Conservation (phyloP, 129 eudicot genomes). For the Calendula officinalis region DNA sequence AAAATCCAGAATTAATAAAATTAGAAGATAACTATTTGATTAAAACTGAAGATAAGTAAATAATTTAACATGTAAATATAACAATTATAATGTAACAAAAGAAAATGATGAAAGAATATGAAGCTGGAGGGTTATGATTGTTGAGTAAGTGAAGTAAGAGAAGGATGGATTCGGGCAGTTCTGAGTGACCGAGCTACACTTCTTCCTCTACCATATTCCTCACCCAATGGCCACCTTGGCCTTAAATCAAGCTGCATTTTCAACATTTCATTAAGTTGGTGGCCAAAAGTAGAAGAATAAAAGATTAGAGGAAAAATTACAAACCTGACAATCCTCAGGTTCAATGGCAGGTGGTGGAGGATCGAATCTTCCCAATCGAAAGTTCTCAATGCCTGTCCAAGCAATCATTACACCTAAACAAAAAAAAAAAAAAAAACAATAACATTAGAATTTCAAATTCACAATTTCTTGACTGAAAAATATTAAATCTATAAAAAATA, state of each 20-base stretch:
- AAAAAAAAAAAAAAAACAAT: not conserved
- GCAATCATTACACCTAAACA: conserved; percentile 89
- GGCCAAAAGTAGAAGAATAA: not conserved
- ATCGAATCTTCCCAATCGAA: conserved; percentile 86
- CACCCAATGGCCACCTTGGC: conserved; percentile 99
- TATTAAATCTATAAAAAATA: not conserved
- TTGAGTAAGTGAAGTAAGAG: conserved; percentile 82
- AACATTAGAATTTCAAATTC: not conserved
- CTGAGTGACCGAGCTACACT: conserved; percentile 82
- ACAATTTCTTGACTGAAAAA: no score
- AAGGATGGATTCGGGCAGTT: conserved; percentile 85
- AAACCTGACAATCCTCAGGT: conserved; percentile 74
- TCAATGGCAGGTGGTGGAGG: conserved; percentile 89
- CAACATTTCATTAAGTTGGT: not conserved
- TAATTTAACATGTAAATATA: not conserved
- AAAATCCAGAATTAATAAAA: no score
- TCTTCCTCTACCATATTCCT: conserved; percentile 79
- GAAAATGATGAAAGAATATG: not conserved
- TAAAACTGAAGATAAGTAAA: no score
- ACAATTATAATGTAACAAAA: not conserved
- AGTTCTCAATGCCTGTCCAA: conserved; percentile 96
- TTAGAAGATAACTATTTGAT: no score
- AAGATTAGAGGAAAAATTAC: conserved; percentile 18
- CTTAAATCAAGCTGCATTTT: conserved; percentile 73
- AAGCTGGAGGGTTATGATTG: conserved; percentile 40